A percentile compares a stretch with the other conserved stretches of the same genome.
Conservation (phyloP, 1,284 basidiomycete genomes). For the Tylopilus sp. region DNA sequence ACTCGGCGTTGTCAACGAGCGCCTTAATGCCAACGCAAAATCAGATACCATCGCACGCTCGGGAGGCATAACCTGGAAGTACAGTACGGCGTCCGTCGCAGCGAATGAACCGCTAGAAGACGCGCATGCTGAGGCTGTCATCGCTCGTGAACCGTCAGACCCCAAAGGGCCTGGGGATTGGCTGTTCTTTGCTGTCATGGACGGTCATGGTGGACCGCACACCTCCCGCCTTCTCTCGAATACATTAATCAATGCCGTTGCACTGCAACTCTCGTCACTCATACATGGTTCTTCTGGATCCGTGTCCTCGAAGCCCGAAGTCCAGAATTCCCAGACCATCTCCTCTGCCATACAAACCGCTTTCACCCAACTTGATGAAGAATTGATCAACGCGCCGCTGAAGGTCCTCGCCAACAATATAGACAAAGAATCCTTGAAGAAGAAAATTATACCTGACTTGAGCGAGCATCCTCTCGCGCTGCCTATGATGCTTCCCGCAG, state of each 20-base stretch:
- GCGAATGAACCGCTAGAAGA: conserved; percentile 93
- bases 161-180: conserved; percentile 64
- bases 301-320: conserved; percentile 32
- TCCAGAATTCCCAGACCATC: conserved; percentile 60
- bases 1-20: conserved; percentile 54
- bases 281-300: conserved; percentile 41
- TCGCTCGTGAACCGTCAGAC: conserved; percentile 61
- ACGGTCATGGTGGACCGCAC: conserved; percentile 82
- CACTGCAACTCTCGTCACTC: conserved; percentile 69
- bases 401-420: conserved; percentile 64
- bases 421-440: conserved; percentile 49
- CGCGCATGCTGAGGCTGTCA: conserved; percentile 71
- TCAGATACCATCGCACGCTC: conserved; percentile 47
- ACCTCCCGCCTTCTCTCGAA: conserved; percentile 86
- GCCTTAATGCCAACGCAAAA: conserved; percentile 57
- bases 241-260: conserved; percentile 84
- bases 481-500: conserved; percentile 74
- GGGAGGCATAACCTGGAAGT: conserved; percentile 63
- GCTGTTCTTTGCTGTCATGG: conserved; percentile 86
- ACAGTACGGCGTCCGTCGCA: conserved; percentile 75
- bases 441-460: conserved; percentile 60
- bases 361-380: conserved; percentile 75
- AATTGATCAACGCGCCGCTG: conserved; percentile 77
- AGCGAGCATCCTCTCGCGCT: conserved; percentile 69
- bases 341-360: conserved; percentile 75